Base-by-base conservation (phyloP, 2,329 filamentous ascomycete genomes). In the Proliferodiscus dingleyae region DNA sequence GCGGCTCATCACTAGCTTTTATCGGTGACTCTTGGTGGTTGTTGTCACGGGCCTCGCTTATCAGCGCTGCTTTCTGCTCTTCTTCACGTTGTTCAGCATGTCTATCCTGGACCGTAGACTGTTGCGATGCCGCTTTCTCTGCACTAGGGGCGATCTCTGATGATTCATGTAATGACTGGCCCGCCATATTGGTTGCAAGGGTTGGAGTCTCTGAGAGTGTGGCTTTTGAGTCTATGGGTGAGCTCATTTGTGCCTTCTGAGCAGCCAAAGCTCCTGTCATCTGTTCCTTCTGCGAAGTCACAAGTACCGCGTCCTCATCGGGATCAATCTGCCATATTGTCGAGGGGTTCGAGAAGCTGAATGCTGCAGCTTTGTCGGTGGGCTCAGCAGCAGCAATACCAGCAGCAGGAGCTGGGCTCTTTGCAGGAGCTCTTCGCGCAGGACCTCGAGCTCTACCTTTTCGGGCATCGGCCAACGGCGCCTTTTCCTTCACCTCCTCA, bases 371-470 rank as follows among this genome's bases (percentile, higher is more conserved):
- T 21, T 49, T 46, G n/a, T n/a, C n/a, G n/a, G n/a, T n/a, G n/a
- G n/a, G n/a, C 21, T 53, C 53, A 11, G 42, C 22, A 6, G 44
- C 32, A 22, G 45, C 24, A 28, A 24, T 18, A 10, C 41, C 44
- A 22, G 46, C 46, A 43, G 49, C 36, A 34, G 61, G 58, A 21
- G 56, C 49, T 13, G 55, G 51, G 41, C 49, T 61, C 67, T 70
- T 76, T 9, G 75, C 71, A 23, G 81, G 78, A 19, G 85, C 80
- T 61, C 89, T 78, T 55, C 89, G 79, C 56, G 89, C 83, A 13
- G 93, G 93, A 9, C 93, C 93, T 54, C 88, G 83, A 18, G 93
- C 93, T 55, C 93, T 79, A 19, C 89, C 82, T 71, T 97, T 97
- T 54, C 93, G 80, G 28, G 90, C 89, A 71, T 98, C 93, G 18